Evolutionary conservation across 805 yeast species (phyloP), one percentile per base, ranked within the genome.

Genomic region (Wickerhamiella shivajii): DNA sequence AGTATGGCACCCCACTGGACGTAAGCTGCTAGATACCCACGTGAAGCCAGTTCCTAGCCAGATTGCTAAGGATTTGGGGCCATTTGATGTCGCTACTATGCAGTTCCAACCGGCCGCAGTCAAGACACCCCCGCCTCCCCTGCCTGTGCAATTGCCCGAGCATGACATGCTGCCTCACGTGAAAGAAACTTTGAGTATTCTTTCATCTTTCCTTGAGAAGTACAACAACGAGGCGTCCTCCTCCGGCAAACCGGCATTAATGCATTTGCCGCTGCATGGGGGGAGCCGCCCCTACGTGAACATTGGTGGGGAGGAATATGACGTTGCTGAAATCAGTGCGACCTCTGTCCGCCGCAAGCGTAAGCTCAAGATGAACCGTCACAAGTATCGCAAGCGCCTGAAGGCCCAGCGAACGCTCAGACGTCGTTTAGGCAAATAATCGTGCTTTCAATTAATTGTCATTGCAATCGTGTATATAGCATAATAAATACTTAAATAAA

Each of bases 381-480:
- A 90, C 61, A 90, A 90, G 66, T 67, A 83, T 56, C 78, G 90
- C 64, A 90, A 90, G 76, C 79, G 97, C 70, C 78, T 96, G 71
- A 84, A 75, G 71, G 80, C 75, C 29, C 93, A 85, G 58, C 70
- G 92, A 20, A 53, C 62, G 13, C 44, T 53, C 40, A 51, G 59
- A 33, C 45, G 64, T 32, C 41, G 49, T 8, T 42, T 43, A 6
- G 40, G 42, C n/a, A 46, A 45, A 31, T 46, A 41, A 36, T 23
- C n/a, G n/a, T n/a, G n/a, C n/a, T n/a, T n/a, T n/a, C n/a, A n/a
- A n/a, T n/a, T n/a, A n/a, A n/a, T n/a, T n/a, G n/a, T n/a, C 18
- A 10, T 13, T n/a, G 7, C 27, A n/a, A 5, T n/a, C 31, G 29
- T 27, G 31, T 28, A 31, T 35, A 31, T 6, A 8, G 13, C 14